Percentiles rank a stretch among this genome's conserved stretches.
Conservation (phyloP, 2,329 filamentous ascomycete genomes). For the Sporothrix pallida region DNA sequence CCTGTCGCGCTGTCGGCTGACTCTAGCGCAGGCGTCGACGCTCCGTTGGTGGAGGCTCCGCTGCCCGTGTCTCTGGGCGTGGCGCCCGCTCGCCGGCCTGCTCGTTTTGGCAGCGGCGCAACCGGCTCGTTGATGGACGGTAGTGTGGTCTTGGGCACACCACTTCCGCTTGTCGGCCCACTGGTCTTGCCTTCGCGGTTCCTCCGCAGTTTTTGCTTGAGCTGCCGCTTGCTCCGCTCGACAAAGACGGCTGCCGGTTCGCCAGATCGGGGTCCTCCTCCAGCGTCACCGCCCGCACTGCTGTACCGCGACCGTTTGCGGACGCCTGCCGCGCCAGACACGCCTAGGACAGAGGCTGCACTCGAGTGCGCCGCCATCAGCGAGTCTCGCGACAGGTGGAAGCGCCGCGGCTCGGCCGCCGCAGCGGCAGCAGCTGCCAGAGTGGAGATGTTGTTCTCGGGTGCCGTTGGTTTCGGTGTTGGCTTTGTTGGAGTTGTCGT, state of each 20-base stretch:
- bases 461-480: not conserved
- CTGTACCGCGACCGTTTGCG: conserved; percentile 50
- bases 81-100: conserved; percentile 29
- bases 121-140: not conserved
- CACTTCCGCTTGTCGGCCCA: not conserved
- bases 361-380: conserved; percentile 43
- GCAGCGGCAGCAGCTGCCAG: not conserved
- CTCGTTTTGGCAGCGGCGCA: conserved; percentile 36
- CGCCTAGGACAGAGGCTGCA: conserved; percentile 39
- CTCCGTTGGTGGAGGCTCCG: conserved; percentile 24
- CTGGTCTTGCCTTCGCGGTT: not conserved
- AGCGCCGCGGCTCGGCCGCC: conserved; percentile 53
- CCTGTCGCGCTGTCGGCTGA: not conserved
- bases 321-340: conserved; percentile 42
- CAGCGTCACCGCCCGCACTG: conserved; percentile 35
- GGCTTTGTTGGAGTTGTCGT: not conserved
- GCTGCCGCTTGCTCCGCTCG: conserved; percentile 53
- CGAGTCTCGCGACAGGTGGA: conserved; percentile 56
- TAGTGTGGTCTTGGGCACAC: not conserved
- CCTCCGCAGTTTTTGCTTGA: not conserved
- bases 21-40: not conserved
- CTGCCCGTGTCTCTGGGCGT: not conserved
- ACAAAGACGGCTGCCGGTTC: conserved; percentile 57
- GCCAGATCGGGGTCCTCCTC: conserved; percentile 29
- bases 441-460: not conserved